These are phyloP conservation scores for Blastomyces silverae DNA, from an alignment of 2,329 filamentous ascomycete genomes.

Conservation along the genomic window DNA sequence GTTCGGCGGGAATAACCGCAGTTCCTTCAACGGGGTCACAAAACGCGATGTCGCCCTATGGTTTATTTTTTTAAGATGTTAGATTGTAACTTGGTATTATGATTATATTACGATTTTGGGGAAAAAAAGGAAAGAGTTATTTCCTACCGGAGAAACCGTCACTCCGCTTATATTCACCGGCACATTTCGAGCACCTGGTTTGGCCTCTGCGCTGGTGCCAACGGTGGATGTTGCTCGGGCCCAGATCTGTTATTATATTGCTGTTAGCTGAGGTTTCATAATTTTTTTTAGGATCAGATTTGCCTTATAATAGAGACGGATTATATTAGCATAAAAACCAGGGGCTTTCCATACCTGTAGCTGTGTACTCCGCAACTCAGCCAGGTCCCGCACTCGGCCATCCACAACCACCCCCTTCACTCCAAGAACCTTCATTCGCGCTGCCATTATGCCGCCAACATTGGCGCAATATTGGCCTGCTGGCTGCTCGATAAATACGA, in stretches of 20 bases:
- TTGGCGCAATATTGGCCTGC: conserved; percentile 60
- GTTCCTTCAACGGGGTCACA: conserved; percentile 63
- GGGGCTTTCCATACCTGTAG: conserved; percentile 46
- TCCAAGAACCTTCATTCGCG: conserved; percentile 58
- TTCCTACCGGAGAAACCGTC: conserved; percentile 37
- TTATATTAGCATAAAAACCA: neutral
- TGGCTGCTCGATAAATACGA: conserved; percentile 63
- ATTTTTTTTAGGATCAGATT: neutral
- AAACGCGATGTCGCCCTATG: conserved; percentile 60
- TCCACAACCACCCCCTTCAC: conserved; percentile 59
- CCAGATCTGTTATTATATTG: conserved; percentile 35
- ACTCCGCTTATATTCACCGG: conserved; percentile 38
- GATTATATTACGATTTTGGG: neutral
- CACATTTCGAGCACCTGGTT: conserved; percentile 38
- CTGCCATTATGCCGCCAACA: conserved; percentile 69
- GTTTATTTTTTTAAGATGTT: neutral
- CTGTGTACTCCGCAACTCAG: conserved; percentile 50
- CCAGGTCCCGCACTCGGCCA: conserved; percentile 61
- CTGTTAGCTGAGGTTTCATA: neutral
- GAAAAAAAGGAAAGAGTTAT: neutral
- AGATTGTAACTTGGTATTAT: neutral
- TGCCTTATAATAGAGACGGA: neutral
- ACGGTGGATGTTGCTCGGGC: conserved; percentile 41
- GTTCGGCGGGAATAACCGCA: conserved; percentile 58
- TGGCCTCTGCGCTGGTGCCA: conserved; percentile 42